These are phyloP conservation scores for Cladosporium sp. DNA, from an alignment of 2,329 filamentous ascomycete species.

Conservation along the genomic window DNA sequence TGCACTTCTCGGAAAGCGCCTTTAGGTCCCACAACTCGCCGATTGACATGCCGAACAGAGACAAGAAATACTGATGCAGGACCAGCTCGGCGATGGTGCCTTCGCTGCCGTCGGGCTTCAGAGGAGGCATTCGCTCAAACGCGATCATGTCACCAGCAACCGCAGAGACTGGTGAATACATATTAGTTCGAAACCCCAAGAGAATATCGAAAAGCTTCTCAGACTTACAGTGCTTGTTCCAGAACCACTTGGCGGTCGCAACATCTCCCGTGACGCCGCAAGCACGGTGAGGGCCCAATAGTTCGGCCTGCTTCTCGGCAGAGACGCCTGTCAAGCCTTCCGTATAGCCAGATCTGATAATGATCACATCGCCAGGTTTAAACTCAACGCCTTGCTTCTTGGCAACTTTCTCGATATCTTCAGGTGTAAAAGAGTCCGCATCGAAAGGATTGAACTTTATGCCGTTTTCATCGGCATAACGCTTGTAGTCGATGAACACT, in stretches of 20 bases:
- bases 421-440: constrained; percentile 39
- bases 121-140: constrained; percentile 43
- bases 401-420: constrained; percentile 42
- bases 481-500: constrained; percentile 54
- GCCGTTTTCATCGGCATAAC: constrained; percentile 55
- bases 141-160: constrained; percentile 54
- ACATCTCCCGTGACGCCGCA: constrained; percentile 45
- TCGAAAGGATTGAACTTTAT: constrained; percentile 56
- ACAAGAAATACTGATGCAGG: constrained; percentile 39
- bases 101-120: constrained; percentile 22
- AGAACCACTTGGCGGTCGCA: constrained; percentile 53
- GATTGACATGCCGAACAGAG: constrained; percentile 41
- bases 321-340: constrained; percentile 40
- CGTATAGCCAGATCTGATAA: constrained; percentile 53
- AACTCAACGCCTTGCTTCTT: constrained; percentile 42
- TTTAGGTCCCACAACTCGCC: constrained; percentile 46
- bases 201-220: not conserved
- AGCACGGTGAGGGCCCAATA: constrained; percentile 36
- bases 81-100: constrained; percentile 23
- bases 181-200: not conserved
- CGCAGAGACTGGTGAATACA: constrained; percentile 40
- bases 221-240: constrained; percentile 45
- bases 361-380: constrained; percentile 52
- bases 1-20: constrained; percentile 35
- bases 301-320: constrained; percentile 35